Base-by-base conservation (phyloP, 2,329 filamentous ascomycete species). In the Talaromyces sp. region DNA sequence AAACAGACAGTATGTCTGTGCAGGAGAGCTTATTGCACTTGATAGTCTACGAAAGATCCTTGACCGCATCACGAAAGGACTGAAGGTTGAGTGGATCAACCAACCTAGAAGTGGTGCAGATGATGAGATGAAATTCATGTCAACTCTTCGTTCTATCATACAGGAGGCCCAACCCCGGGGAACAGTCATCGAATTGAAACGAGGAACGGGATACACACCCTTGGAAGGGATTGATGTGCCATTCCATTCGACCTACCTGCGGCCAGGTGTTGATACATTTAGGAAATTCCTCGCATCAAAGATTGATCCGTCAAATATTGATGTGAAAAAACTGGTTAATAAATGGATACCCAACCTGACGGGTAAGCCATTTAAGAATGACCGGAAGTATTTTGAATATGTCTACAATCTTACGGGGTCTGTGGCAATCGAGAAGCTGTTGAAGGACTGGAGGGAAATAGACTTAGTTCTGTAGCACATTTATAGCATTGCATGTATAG, bases 281-380 rank as follows among this genome's bases (percentile, higher is more conserved):
- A 88, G 95, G 70, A 93, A 89, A 54, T 98, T 99, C 87, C 81
- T 99, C 77, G 89, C 98, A 72, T 98, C 98, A 90, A 98, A 99
- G 87, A 98, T 99, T 83, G 92, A 97, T 86, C 96, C 96, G 87
- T 97, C 93, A 27, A 95, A 91, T 62, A 98, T 99, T 78, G 94
- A 99, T 78, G 95, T 95, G 6, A 90, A 91, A 77, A 98, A 98
- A 85, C 83, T 99, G 74, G 86, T 99, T 70, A 95, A 95, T 74
- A 99, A 99, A 82, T 99, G 98, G 82, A 98, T 99, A 70, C 95
- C 95, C 72, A 99, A 99, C 80, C 95, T 99, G 70, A 99, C 95
- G 64, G 95, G 95, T 66, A 89, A 89, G 81, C 95, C 95, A n/a
- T 99, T 99, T 77, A 92, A 93, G 78, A 84, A 99, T 70, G 96